Conservation (phyloP, 208 protist species). For the Trypanosoma avium region DNA sequence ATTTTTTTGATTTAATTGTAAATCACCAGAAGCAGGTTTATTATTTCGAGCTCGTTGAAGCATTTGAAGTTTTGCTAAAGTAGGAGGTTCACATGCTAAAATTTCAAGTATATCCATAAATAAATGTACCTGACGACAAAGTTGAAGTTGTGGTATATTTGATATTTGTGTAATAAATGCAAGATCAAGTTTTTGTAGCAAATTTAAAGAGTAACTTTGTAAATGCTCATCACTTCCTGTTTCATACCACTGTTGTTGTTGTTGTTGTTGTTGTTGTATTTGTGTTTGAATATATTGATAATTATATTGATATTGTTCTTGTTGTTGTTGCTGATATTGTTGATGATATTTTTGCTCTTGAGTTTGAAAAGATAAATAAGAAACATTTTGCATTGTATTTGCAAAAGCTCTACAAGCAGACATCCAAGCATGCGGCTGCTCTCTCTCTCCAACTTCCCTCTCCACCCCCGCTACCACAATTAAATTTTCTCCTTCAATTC, state of each 20-base stretch:
- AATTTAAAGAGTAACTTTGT: background rate
- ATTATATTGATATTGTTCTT: too few relatives aligned
- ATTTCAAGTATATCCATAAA: constrained; percentile 33
- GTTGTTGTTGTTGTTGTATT: background rate
- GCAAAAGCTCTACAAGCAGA: constrained; percentile 46
- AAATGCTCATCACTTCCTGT: too few relatives aligned
- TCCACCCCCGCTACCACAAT: constrained; percentile 29
- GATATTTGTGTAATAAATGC: constrained; percentile 37
- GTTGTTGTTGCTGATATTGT: too few relatives aligned
- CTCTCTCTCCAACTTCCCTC: constrained; percentile 55
- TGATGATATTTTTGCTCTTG: too few relatives aligned
- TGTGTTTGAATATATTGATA: background rate
- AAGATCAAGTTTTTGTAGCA: constrained; percentile 10
- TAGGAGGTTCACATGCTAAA: constrained; percentile 23
- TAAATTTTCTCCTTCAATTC: constrained; percentile 2
- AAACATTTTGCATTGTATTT: constrained; percentile 35
- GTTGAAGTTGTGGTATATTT: constrained; percentile 55
- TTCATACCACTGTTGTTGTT: too few relatives aligned
- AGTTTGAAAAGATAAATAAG: too few relatives aligned
- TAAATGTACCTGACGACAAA: constrained; percentile 49
- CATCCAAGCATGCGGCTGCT: constrained; percentile 57
- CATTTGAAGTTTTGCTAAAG: constrained; percentile 35
- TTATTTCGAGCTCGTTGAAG: constrained; percentile 38
- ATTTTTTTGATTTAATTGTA: background rate
- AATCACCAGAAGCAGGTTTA: constrained; percentile 15